Base-by-base conservation (phyloP, 139 green algal genomes). In the Asterochloris sp. region DNA sequence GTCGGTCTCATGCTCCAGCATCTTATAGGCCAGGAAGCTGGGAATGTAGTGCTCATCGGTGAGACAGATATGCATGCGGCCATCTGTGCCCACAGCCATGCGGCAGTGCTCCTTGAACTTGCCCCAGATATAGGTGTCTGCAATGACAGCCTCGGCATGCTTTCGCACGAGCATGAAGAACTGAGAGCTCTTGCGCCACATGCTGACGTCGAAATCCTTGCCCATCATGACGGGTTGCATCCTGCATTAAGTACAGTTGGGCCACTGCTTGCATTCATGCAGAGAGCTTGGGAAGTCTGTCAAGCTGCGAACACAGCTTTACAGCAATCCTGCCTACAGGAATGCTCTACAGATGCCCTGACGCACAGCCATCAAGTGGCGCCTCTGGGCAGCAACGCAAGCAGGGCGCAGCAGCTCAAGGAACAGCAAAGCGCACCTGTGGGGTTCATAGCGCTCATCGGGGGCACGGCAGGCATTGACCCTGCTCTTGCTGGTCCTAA, bases 391-490 rank as follows among this genome's bases (percentile, higher is more conserved):
- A 10, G 38, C 38, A 54, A 6, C 38, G 2, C 38, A 54, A 54
- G 38, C 38, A 54, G 38, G 38, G 38, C 38, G 6, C 38, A 54
- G 38, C 38, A 54, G 38, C 38, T 54, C 38, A 6, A 54, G 38
- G 38, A 54, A 6, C 38, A 54, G 38, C 38, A 54, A 6, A 54
- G 38, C 38, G 2, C 38, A 54, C 38, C 38, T 54, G 6, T 54
- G 38, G 38, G 38, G 38, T 6, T 54, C 38, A 6, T 54, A 54
- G 38, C 38, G 38, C 38, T 6, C 38, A 6, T 54, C 38, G 6
- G 38, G 38, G 38, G 38, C 38, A 54, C 38, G 66, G 66, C 85
- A 89, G 62, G 82, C 85, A 26, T 78, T 74, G 24, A 89, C 47
- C n/a, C 85, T 69, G 28, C 38, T 78, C 8, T 38, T 19, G 26